Evolutionary conservation across 1,284 basidiomycete species (phyloP), one percentile per base, ranked within the genome.

Genomic region (Pyrrhoderma lamaoense): DNA sequence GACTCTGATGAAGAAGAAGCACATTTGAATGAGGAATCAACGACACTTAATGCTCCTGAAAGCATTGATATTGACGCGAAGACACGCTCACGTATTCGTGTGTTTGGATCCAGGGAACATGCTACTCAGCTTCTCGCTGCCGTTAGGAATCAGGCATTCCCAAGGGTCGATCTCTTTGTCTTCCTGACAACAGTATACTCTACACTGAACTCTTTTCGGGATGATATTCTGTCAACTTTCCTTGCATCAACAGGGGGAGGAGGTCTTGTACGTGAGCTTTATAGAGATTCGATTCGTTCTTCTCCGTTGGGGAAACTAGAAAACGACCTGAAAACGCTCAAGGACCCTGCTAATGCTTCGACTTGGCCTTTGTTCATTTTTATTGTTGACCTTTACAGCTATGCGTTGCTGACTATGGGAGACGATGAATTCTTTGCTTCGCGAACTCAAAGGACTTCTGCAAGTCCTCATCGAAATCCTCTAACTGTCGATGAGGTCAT

Each of bases 361-460:
- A 67, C 64, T 58, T 85, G 83, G 76, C 76, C 84, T 0, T 73
- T 87, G 1, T 68, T 99, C 1, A 69, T 98, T 2, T 76, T 97
- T 45, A 76, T 97, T 2, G 77, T 81, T 5, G 87, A 94, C 51
- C 67, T 97, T 16, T 95, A 97, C 65, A 80, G 82, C 1, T 87
- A 95, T 57, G 80, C 85, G 9, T 77, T 99, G 16, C 73, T 93
- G 37, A 92, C 93, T 0, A 89, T 99, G 72, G 91, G 91, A 2
- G 96, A 99, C 60, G 95, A 98, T 65, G 95, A 99, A 65, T 98
- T 99, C 69, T 94, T 94, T 63, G 77, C 81, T 0, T 67, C 67
- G 2, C 51, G 57, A 1, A 56, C 59, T 0, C 56, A 60, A 13
- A 53, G 59, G 7, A 42, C 56, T 21, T 52, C 56, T 38, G 35